Base-by-base conservation (phyloP, 805 yeast genomes). In the Schwanniomyces yamadae region DNA sequence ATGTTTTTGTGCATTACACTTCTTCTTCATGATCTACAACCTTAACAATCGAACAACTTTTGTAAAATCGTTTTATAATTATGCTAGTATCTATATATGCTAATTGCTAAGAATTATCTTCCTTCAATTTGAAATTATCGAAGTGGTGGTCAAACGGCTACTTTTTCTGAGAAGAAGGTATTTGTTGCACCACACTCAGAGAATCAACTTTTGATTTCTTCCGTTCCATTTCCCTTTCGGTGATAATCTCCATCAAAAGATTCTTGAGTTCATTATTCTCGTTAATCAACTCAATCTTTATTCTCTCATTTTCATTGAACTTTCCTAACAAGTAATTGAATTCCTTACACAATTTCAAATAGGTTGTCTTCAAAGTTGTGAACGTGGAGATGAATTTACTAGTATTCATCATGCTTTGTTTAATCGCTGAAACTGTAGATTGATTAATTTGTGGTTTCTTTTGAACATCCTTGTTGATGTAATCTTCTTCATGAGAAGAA, bases 331-430 rank as follows among this genome's bases (percentile, higher is more conserved):
- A 44, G 39, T 54, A 61, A 38, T 63, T 63, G 53, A 62, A 63
- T 37, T 63, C 69, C 36, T 58, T 61, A 44, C 69, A 63, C 33
- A 63, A 55, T 43, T 63, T 62, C 40, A 63, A 46, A 44, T 63
- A 63, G 4, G 69, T 61, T 4, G 56, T 46, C 34, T 58, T 58
- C 33, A 63, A 52, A 2, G 62, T 51, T 3, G 68, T 57, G 48
- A 56, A 62, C 2, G 63, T 55, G 4, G 59, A 54, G 16, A 58
- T 48, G 24, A 61, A 46, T 31, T 54, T 52, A 6, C 58, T 52
- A 29, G 45, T 46, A 22, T 51, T 40, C 19, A 52, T 42, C 59
- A 56, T 55, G n/a, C 53, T 45, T 24, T 39, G 37, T 34, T 56
- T 56, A 27, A 56, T 30, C 16, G 44, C 36, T 15, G 39, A 36